Percentiles rank a stretch among this genome's conserved stretches.
Conservation (phyloP, 148 eudicot species). For the Chenopodium suecicum region DNA sequence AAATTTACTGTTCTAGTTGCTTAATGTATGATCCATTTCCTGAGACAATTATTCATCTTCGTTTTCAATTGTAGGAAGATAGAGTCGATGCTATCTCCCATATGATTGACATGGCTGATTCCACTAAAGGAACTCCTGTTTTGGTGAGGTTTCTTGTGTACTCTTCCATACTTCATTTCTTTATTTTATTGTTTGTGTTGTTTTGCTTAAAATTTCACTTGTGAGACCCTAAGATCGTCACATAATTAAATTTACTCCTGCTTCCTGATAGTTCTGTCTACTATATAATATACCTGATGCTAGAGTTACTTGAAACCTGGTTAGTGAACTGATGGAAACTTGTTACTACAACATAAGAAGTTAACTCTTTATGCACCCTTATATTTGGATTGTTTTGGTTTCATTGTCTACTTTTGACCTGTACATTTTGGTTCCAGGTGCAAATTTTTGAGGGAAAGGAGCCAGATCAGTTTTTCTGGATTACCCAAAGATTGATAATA, state of each 20-base stretch:
- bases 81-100: slow-evolving; percentile 6
- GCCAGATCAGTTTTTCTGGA: slow-evolving; percentile 18
- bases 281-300: neutral
- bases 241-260: neutral
- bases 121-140: slow-evolving; percentile 10
- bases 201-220: neutral
- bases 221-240: neutral
- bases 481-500: neutral
- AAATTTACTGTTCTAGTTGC: too few species aligned
- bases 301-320: neutral
- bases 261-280: neutral
- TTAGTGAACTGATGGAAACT: neutral
- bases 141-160: slow-evolving; percentile 7
- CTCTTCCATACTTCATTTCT: neutral
- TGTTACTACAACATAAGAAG: too few species aligned
- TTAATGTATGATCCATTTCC: neutral
- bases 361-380: neutral
- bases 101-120: slow-evolving; percentile 3
- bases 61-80: slow-evolving; percentile 4
- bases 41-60: neutral
- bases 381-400: neutral
- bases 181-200: too few species aligned
- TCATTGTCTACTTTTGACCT: neutral
- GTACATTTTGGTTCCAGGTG: slow-evolving; percentile 4
- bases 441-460: slow-evolving; percentile 9